Evolutionary conservation across 352 stramenopile species (phyloP).

Genomic region (Achlya hypogyna): DNA sequence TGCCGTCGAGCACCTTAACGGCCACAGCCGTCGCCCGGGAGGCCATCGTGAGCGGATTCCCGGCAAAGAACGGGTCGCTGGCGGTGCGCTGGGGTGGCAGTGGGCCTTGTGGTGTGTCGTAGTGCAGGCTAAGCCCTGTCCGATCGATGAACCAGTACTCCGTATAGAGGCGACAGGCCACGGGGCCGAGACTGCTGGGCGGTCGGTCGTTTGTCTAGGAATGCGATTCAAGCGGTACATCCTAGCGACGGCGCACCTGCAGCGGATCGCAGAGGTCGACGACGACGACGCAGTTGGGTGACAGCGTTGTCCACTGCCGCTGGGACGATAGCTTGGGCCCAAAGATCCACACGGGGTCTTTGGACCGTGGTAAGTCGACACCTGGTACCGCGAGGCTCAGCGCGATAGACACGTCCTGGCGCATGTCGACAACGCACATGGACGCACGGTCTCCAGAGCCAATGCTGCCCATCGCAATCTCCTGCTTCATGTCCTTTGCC

Average conservation of each 20-base stretch:
- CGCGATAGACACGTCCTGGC: conserved; percentile 48
- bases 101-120: conserved; percentile 45
- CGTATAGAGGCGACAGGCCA: conserved; percentile 60
- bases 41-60: neutral
- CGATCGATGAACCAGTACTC: conserved; percentile 83
- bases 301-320: neutral
- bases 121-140: conserved; percentile 55
- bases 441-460: conserved; percentile 44
- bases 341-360: neutral
- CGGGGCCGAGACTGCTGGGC: conserved; percentile 28
- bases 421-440: conserved; percentile 61
- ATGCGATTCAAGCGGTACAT: neutral
- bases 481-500: conserved; percentile 49
- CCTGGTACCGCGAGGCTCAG: conserved; percentile 60
- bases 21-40: neutral
- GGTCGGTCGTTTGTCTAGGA: neutral
- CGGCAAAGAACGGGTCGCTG: neutral
- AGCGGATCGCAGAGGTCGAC: neutral
- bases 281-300: neutral
- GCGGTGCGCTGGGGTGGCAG: neutral
- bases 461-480: conserved; percentile 45
- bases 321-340: neutral
- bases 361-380: conserved; percentile 26
- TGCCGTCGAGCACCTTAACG: neutral
- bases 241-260: neutral